phyloP scores from a whole-genome alignment of 2,329 filamentous ascomycete genomes.

The Fusarium sambucinum region DNA sequence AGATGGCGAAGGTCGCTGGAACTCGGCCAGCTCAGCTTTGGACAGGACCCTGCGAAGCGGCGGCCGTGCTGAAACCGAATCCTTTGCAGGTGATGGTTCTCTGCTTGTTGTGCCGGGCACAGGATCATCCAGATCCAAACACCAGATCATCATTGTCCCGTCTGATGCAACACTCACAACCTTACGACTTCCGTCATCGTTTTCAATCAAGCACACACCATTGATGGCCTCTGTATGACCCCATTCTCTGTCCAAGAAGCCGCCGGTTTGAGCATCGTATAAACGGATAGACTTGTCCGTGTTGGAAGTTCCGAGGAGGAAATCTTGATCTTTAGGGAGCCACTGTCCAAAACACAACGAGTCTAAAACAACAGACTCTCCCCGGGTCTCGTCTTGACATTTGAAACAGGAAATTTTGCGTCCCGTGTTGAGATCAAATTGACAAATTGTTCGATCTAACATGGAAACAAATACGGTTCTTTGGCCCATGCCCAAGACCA shows the following conservation, averaged over 20 bases:
- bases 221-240: conserved; percentile 96
- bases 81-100: conserved; percentile 68
- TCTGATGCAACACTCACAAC: conserved; percentile 83
- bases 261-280: conserved; percentile 83
- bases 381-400: conserved; percentile 81
- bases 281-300: conserved; percentile 95
- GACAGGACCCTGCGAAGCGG: conserved; percentile 89
- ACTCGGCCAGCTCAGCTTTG: conserved; percentile 86
- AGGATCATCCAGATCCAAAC: conserved; percentile 64
- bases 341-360: conserved; percentile 75
- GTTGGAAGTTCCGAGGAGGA: conserved; percentile 89
- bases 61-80: conserved; percentile 68
- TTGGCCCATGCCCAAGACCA: conserved; percentile 75
- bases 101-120: conserved; percentile 58
- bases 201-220: conserved; percentile 79
- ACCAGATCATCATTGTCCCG: conserved; percentile 87
- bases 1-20: conserved; percentile 67
- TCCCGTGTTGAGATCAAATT: conserved; percentile 75
- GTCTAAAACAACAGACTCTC: conserved; percentile 86
- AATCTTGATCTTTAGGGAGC: conserved; percentile 66
- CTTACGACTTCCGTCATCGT: conserved; percentile 65
- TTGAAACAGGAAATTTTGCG: conserved; percentile 81
- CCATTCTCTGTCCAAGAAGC: conserved; percentile 88
- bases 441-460: conserved; percentile 70
- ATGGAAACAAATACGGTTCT: conserved; percentile 70